Conservation (phyloP, 441 rosid species). For the Adansonia grandidieri region DNA sequence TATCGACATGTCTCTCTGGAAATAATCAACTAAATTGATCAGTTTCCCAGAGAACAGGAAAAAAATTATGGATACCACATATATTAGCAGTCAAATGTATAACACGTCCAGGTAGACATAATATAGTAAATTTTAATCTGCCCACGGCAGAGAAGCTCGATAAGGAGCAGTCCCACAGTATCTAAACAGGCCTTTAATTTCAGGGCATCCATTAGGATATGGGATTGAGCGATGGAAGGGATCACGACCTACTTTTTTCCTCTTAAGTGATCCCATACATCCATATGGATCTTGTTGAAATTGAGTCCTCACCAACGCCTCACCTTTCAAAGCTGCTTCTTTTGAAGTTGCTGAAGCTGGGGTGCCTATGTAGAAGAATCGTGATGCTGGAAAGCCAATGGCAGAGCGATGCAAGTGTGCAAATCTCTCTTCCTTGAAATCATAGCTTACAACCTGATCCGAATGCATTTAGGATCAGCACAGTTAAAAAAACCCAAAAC, state of each 20-base stretch:
- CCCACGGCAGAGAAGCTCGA: slow-evolving; percentile 86
- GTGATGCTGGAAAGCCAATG: slow-evolving; percentile 77
- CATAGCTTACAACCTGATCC: slow-evolving; percentile 84
- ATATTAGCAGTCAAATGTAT: background rate
- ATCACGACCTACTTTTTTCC: slow-evolving; percentile 87
- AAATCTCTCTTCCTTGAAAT: slow-evolving; percentile 88
- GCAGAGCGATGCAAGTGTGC: slow-evolving; percentile 79
- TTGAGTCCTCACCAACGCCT: slow-evolving; percentile 78
- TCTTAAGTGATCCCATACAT: slow-evolving; percentile 73
- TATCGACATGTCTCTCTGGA: background rate
- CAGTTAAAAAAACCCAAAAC: background rate
- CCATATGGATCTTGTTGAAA: slow-evolving; percentile 88
- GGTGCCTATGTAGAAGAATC: slow-evolving; percentile 78
- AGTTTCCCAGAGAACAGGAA: too few species aligned
- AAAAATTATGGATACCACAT: background rate
- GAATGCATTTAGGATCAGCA: slow-evolving; percentile 10
- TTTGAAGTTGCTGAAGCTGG: slow-evolving; percentile 61
- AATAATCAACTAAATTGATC: background rate
- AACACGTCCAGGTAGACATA: background rate
- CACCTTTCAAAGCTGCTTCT: slow-evolving; percentile 79
- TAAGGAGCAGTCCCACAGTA: slow-evolving; percentile 78
- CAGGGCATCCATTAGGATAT: slow-evolving; percentile 89
- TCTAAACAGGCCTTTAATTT: slow-evolving; percentile 69
- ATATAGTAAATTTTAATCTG: slow-evolving; percentile 17
- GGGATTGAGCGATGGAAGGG: slow-evolving; percentile 93